Evolutionary conservation across 1,284 basidiomycete genomes (phyloP).

Genomic region (Ustilago curta): DNA sequence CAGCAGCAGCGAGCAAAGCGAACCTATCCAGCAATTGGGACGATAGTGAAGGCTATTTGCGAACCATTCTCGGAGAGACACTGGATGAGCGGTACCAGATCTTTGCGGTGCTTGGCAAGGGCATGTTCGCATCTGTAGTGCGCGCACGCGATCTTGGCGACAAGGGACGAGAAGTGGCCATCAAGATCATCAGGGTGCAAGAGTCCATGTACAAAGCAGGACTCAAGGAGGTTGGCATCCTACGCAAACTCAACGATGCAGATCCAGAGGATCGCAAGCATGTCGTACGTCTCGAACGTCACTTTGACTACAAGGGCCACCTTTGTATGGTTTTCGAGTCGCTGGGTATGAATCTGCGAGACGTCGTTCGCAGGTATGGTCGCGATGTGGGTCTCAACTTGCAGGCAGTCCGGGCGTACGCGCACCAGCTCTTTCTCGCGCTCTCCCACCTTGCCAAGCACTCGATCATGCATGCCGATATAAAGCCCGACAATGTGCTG

Average conservation of each 20-base stretch:
- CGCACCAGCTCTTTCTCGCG: slow-evolving; percentile 93
- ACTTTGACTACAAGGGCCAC: slow-evolving; percentile 97
- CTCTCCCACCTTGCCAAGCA: slow-evolving; percentile 86
- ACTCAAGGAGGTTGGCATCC: slow-evolving; percentile 88
- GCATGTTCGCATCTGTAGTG: slow-evolving; percentile 98
- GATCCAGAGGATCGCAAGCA: slow-evolving; percentile 98
- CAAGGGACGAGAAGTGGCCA: slow-evolving; percentile 81
- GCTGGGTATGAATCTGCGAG: slow-evolving; percentile 93
- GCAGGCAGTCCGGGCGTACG: slow-evolving; percentile 94
- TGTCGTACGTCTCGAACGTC: slow-evolving; percentile 86
- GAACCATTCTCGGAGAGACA: slow-evolving; percentile 87
- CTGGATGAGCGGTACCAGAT: slow-evolving; percentile 96
- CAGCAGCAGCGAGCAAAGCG: slow-evolving; percentile 15
- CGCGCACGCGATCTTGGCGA: slow-evolving; percentile 77
- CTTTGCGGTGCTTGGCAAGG: slow-evolving; percentile 91
- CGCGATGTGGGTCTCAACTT: slow-evolving; percentile 97
- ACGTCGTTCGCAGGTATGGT: slow-evolving; percentile 98
- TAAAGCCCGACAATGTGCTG: slow-evolving; percentile 72
- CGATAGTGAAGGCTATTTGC: slow-evolving; percentile 95
- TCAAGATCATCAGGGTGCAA: slow-evolving; percentile 95
- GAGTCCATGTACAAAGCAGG: slow-evolving; percentile 99
- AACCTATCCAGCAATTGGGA: slow-evolving; percentile 73
- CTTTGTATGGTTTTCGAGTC: slow-evolving; percentile 96
- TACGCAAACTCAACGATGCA: slow-evolving; percentile 85
- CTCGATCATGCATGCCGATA: slow-evolving; percentile 96